Evolutionary conservation across 2,329 filamentous ascomycete genomes (phyloP), one percentile per base, ranked within the genome.

Genomic region (Calonectria pteridis): DNA sequence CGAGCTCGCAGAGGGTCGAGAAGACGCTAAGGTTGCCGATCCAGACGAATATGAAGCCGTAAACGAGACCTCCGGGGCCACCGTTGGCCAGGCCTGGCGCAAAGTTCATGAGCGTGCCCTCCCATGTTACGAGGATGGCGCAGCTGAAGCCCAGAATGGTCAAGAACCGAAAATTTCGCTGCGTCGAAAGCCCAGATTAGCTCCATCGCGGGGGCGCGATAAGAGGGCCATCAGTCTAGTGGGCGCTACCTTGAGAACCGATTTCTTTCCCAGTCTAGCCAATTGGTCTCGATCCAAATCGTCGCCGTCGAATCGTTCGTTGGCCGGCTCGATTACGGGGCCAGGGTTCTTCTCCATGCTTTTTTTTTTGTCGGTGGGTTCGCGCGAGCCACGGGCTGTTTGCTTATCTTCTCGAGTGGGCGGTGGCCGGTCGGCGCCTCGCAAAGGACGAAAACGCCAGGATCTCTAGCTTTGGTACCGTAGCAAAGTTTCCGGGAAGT

Each of bases 41-140:
- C 87, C 87, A 89, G 23, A 88, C 86, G 59, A 90, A 86, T 37
- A 90, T 84, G 80, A 87, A 90, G 62, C 88, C 87, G 75, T 88
- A 89, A n/a, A 89, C 78, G 14, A 87, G 81, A 4, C 88, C 87
- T 2, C 46, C 69, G 4, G 75, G 73, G 16, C 75, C 75, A 4
- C 79, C 79, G 23, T 81, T 81, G 4, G 70, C 71, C 23, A 80
- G 70, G 23, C 79, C 79, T 1, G 78, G 75, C 1, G 79, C 76
- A 26, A 81, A 80, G 69, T 78, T 77, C 78, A 81, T 77, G 1
- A 81, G 73, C 1, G 79, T 77, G 43, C 79, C 79, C 33, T 81
- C 79, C 79, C 79, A 81, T 28, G 79, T 81, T 11, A 81, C 75
- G 6, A 81, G 79, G 28, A 81, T 75, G 7, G 79, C 77, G 16